A percentile compares a stretch with the other conserved stretches of the same genome.
These are phyloP conservation scores for Clonostachys solani DNA, from an alignment of 2,329 filamentous ascomycete genomes.

Conservation along the genomic window DNA sequence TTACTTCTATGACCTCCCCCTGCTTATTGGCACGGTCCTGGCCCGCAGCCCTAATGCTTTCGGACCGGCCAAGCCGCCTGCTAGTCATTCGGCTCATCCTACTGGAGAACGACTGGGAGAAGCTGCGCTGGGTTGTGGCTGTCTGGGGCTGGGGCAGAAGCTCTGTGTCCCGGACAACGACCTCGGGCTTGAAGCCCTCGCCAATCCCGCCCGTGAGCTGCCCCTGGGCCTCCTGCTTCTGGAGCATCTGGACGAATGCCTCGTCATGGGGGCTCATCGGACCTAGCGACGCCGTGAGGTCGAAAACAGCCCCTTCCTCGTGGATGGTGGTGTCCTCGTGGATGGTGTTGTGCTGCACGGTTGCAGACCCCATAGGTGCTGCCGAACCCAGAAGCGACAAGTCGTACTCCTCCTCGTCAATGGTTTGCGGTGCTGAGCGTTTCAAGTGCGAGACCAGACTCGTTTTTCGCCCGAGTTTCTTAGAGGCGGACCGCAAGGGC, in stretches of 20 bases:
- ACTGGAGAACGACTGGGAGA: constrained; percentile 36
- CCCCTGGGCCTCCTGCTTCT: constrained; percentile 49
- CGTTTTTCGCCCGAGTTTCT: background rate
- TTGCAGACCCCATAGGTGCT: constrained; percentile 28
- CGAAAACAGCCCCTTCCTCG: constrained; percentile 28
- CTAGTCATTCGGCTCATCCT: constrained; percentile 10
- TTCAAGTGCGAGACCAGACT: constrained; percentile 1
- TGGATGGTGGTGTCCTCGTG: constrained; percentile 14
- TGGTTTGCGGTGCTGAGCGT: constrained; percentile 18
- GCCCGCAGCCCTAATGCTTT: constrained; percentile 43
- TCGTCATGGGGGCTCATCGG: constrained; percentile 38
- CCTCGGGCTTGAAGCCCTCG: constrained; percentile 42
- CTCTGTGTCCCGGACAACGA: constrained; percentile 43
- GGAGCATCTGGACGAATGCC: constrained; percentile 37
- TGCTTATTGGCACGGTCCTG: constrained; percentile 56
- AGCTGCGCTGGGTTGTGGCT: constrained; percentile 22
- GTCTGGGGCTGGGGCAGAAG: constrained; percentile 32
- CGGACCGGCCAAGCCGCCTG: constrained; percentile 17
- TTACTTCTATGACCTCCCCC: constrained; percentile 56
- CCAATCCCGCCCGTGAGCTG: constrained; percentile 56
- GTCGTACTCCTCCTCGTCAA: constrained; percentile 34
- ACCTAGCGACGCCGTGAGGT: constrained; percentile 40
- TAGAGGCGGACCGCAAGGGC: background rate
- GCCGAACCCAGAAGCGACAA: constrained; percentile 35
- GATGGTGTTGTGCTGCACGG: constrained; percentile 20